phyloP scores from a whole-genome alignment of 306 rosid genomes.

The Trifolium subterraneum region DNA sequence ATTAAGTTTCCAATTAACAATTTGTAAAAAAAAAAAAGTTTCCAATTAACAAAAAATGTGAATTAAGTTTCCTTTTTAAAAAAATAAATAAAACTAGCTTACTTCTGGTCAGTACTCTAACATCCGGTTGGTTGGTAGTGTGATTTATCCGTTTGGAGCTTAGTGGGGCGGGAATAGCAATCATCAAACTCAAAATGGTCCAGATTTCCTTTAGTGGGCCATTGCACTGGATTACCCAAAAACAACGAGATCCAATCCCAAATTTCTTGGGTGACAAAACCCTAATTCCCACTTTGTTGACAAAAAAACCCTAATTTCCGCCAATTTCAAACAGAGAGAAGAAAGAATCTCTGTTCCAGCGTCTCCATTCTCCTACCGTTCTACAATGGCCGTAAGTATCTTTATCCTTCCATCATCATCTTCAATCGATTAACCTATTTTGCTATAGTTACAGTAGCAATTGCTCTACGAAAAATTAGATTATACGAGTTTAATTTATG shows the following conservation, averaged over 20 bases:
- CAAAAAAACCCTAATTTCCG: slow-evolving; percentile 27
- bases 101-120: no score
- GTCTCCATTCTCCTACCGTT: neutral
- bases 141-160: no score
- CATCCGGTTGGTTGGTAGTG: no score
- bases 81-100: no score
- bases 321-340: neutral
- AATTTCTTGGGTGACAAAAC: slow-evolving; percentile 9
- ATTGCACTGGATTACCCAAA: neutral
- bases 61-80: no score
- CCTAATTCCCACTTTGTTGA: slow-evolving; percentile 19
- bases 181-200: neutral
- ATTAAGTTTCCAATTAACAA: no score
- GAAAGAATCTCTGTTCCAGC: neutral
- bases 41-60: no score
- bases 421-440: neutral
- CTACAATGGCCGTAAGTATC: slow-evolving; percentile 46
- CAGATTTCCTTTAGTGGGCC: neutral
- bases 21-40: no score
- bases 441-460: neutral
- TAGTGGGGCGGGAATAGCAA: no score
- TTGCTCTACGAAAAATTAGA: no score
- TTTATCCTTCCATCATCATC: neutral
- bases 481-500: neutral
- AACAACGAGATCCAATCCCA: neutral